A percentile compares a stretch with the other conserved stretches of the same genome.
Evolutionary conservation across 192 early-diverging fungal species (phyloP).

Genomic region (Phycomyces blakesleeanus): DNA sequence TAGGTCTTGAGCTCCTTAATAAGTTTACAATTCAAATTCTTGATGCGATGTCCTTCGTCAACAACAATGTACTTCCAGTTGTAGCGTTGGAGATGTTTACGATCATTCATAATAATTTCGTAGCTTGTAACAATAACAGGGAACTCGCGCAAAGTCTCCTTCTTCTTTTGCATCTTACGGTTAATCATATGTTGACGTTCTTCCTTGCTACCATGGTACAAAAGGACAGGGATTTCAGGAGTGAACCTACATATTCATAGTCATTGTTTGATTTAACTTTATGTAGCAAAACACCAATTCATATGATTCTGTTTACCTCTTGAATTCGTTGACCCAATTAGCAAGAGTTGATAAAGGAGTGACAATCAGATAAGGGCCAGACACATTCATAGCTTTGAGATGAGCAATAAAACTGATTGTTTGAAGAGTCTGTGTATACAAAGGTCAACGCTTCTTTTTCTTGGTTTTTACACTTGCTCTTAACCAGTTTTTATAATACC

Average conservation of each 20-base stretch:
- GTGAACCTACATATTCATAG: constrained; percentile 58
- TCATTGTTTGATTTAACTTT: not conserved
- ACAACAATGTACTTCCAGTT: constrained; percentile 91
- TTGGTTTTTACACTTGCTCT: too few species aligned
- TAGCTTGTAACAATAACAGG: constrained; percentile 90
- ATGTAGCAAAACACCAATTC: too few species aligned
- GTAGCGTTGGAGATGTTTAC: constrained; percentile 50
- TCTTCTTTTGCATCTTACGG: constrained; percentile 58
- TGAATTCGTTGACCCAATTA: constrained; percentile 93
- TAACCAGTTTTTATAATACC: constrained; percentile 25
- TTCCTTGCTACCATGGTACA: constrained; percentile 80
- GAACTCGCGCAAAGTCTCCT: constrained; percentile 47
- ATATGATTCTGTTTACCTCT: constrained; percentile 61
- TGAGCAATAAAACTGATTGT: constrained; percentile 87
- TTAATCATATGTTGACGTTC: constrained; percentile 69
- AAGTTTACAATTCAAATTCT: constrained; percentile 91
- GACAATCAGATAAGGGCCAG: constrained; percentile 87
- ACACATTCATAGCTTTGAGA: constrained; percentile 71
- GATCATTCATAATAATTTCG: constrained; percentile 84
- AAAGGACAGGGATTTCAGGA: constrained; percentile 70
- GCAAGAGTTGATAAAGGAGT: constrained; percentile 85
- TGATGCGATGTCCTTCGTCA: constrained; percentile 96
- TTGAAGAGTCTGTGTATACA: constrained; percentile 79
- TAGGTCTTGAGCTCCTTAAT: constrained; percentile 83
- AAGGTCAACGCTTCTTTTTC: not conserved